phyloP scores from a whole-genome alignment of 2,329 filamentous ascomycete species.

The Xylaria arbuscula region DNA sequence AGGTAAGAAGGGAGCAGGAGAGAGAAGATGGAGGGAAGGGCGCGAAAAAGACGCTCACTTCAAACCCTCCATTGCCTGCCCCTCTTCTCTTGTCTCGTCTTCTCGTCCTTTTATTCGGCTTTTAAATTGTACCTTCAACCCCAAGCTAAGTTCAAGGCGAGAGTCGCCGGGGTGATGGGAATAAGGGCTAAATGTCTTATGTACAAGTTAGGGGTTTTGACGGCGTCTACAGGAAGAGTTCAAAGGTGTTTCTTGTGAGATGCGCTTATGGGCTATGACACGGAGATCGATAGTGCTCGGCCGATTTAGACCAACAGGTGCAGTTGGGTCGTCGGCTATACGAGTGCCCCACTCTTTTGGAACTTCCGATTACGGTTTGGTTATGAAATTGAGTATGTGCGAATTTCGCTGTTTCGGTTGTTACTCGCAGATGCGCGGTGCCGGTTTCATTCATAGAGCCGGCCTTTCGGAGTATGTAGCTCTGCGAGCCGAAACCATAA shows the following conservation, averaged over 20 bases:
- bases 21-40: neutral
- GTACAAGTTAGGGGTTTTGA: conserved; percentile 20
- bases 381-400: conserved; percentile 3
- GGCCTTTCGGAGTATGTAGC: conserved; percentile 24
- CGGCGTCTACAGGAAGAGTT: conserved; percentile 19
- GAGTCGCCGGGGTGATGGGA: neutral
- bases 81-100: neutral
- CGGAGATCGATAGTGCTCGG: conserved; percentile 4
- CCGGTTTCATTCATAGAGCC: conserved; percentile 19
- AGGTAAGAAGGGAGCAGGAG: neutral
- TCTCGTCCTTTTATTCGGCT: conserved; percentile 3
- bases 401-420: conserved; percentile 11
- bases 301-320: neutral
- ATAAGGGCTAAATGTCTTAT: conserved; percentile 9
- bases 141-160: neutral
- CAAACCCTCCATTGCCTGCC: neutral
- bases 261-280: neutral
- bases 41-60: conserved; percentile 5
- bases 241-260: neutral
- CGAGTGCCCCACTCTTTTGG: neutral
- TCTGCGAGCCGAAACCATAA: conserved; percentile 10
- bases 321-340: neutral
- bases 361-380: conserved; percentile 14
- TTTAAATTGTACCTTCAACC: conserved; percentile 13
- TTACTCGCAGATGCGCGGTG: too few relatives aligned